phyloP scores from a whole-genome alignment of 2,329 filamentous ascomycete genomes.

The Aspergillus thermomutatus region DNA sequence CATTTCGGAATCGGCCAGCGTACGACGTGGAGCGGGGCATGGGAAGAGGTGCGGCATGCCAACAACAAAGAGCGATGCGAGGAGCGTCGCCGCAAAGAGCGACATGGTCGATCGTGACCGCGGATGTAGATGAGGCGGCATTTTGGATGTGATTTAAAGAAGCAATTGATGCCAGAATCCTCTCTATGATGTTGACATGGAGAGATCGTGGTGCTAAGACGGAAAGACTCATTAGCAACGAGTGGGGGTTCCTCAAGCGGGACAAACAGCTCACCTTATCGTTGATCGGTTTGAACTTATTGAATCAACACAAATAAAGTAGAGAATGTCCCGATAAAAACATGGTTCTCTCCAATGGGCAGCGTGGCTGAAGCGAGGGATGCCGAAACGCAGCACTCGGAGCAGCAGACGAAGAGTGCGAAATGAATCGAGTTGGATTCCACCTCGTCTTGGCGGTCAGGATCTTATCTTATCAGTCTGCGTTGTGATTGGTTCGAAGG shows the following conservation, averaged over 20 bases:
- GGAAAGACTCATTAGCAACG: neutral
- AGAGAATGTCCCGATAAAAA: neutral
- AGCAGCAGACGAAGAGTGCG: constrained; percentile 3
- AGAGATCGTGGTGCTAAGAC: neutral
- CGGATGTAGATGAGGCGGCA: constrained; percentile 85
- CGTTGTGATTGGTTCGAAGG: constrained; percentile 24
- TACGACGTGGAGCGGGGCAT: constrained; percentile 76
- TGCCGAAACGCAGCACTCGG: neutral
- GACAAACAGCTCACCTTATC: neutral
- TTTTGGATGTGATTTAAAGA: constrained; percentile 38
- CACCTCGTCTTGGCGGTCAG: constrained; percentile 25
- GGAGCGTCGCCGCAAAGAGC: constrained; percentile 89
- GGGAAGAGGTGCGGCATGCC: constrained; percentile 85
- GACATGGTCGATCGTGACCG: constrained; percentile 90
- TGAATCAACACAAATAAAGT: neutral
- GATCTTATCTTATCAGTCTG: constrained; percentile 40
- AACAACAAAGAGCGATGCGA: constrained; percentile 88
- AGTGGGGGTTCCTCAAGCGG: neutral
- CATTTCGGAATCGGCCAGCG: constrained; percentile 67
- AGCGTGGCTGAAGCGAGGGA: neutral
- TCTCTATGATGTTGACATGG: constrained; percentile 9
- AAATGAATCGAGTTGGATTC: constrained; percentile 15
- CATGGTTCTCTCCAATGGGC: constrained; percentile 3
- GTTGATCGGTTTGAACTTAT: neutral
- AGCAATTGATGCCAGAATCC: neutral